phyloP scores from a whole-genome alignment of 2,329 filamentous ascomycete species.

The Microcera coccophila region DNA sequence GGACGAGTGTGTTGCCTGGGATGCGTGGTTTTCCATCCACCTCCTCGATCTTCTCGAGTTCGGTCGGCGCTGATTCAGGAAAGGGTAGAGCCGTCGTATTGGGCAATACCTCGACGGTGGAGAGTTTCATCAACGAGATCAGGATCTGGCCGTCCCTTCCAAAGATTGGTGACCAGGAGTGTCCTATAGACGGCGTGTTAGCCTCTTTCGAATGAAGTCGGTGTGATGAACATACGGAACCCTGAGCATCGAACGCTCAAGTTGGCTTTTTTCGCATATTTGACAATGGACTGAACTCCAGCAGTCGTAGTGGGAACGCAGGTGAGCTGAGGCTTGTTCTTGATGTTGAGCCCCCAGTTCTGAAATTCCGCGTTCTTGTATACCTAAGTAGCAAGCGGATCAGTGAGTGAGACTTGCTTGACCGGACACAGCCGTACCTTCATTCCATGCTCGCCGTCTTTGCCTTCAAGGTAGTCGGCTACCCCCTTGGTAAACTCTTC shows the following conservation, averaged over 20 bases:
- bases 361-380: constrained; percentile 2
- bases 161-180: no score
- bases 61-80: constrained; percentile 1
- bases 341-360: no score
- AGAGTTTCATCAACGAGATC: constrained; percentile 6
- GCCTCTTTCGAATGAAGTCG: no score
- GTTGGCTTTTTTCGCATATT: no score
- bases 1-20: constrained; percentile 7
- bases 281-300: no score
- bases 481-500: background rate
- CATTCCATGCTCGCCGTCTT: background rate
- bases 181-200: no score
- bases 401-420: background rate
- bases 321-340: no score
- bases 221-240: no score
- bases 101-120: constrained; percentile 1
- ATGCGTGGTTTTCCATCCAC: constrained; percentile 1
- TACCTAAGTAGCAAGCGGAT: background rate
- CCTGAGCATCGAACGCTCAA: no score
- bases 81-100: constrained; percentile 5
- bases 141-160: constrained; percentile 8
- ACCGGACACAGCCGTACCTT: background rate
- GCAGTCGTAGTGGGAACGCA: no score
- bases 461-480: background rate
- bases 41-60: constrained; percentile 4